Conservation (phyloP, 2,329 filamentous ascomycete genomes). For the Clonostachys rosea region DNA sequence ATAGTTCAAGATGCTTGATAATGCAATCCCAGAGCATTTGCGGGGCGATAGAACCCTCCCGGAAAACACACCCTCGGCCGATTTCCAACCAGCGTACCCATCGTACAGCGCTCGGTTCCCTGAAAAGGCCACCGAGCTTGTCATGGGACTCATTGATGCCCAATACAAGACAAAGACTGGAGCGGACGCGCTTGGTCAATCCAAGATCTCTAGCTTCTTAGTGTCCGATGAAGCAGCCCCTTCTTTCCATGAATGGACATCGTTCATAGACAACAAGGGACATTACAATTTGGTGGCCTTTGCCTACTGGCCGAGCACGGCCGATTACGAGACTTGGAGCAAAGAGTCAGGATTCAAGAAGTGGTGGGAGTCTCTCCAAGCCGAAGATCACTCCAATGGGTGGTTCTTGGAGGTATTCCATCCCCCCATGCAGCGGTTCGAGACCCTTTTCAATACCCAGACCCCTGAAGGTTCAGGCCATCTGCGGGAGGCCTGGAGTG, state of each 20-base stretch:
- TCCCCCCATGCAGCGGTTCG: constrained; percentile 33
- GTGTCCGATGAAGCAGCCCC: constrained; percentile 1
- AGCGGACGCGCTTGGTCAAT: background rate
- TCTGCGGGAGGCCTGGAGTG: constrained; percentile 27
- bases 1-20: background rate
- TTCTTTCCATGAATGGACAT: constrained; percentile 6
- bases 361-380: background rate
- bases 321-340: background rate
- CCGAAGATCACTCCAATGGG: constrained; percentile 16
- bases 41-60: constrained; percentile 3
- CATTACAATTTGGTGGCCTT: constrained; percentile 5
- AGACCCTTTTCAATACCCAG: constrained; percentile 30
- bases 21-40: constrained; percentile 8
- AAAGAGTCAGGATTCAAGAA: background rate
- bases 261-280: constrained; percentile 7
- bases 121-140: constrained; percentile 7
- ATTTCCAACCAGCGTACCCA: constrained; percentile 7
- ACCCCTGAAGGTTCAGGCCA: constrained; percentile 31
- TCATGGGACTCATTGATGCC: constrained; percentile 8
- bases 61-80: constrained; percentile 3
- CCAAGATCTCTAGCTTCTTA: constrained; percentile 1
- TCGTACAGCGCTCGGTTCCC: constrained; percentile 8
- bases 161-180: constrained; percentile 3
- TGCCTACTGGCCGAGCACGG: background rate
- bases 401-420: constrained; percentile 37